phyloP scores from a whole-genome alignment of 768 basidiomycete genomes.

The Xerocomus potaroensis region DNA sequence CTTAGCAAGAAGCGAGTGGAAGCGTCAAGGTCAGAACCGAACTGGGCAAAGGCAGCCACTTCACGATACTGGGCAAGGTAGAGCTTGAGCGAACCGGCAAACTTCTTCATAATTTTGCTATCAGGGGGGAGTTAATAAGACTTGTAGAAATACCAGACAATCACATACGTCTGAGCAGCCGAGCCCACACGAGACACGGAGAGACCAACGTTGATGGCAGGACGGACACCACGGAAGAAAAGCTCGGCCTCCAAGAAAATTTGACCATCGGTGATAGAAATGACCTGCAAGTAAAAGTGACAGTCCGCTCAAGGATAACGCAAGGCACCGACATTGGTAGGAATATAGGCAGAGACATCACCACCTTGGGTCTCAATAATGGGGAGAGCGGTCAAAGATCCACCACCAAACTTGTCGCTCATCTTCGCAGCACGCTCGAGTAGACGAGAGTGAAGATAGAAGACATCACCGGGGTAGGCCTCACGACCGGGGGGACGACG shows the following conservation, averaged over 20 bases:
- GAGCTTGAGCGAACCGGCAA: conserved; percentile 98
- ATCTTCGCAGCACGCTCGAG: conserved; percentile 99
- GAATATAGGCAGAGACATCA: conserved; percentile 99
- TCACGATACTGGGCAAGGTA: conserved; percentile 99
- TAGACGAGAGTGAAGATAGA: conserved; percentile 99
- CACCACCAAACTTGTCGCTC: conserved; percentile 98
- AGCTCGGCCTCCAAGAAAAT: conserved; percentile 99
- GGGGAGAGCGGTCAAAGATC: conserved; percentile 96
- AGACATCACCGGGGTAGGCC: conserved; percentile 99
- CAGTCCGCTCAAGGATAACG: background rate
- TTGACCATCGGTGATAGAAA: conserved; percentile 99
- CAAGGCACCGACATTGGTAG: conserved; percentile 64
- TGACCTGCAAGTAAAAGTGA: conserved; percentile 57
- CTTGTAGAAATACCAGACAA: background rate
- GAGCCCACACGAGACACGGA: conserved; percentile 99
- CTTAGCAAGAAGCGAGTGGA: conserved; percentile 97
- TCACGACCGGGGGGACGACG: conserved; percentile 99
- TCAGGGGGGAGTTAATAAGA: conserved; percentile 3
- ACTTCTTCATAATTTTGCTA: conserved; percentile 99
- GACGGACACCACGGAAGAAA: conserved; percentile 99
- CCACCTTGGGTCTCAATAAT: conserved; percentile 99
- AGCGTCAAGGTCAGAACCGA: conserved; percentile 99
- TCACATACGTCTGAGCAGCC: conserved; percentile 93
- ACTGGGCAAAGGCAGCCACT: conserved; percentile 98
- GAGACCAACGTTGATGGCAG: conserved; percentile 99